Conservation (phyloP, 352 stramenopile genomes). For the Elongisporangium senticosum region DNA sequence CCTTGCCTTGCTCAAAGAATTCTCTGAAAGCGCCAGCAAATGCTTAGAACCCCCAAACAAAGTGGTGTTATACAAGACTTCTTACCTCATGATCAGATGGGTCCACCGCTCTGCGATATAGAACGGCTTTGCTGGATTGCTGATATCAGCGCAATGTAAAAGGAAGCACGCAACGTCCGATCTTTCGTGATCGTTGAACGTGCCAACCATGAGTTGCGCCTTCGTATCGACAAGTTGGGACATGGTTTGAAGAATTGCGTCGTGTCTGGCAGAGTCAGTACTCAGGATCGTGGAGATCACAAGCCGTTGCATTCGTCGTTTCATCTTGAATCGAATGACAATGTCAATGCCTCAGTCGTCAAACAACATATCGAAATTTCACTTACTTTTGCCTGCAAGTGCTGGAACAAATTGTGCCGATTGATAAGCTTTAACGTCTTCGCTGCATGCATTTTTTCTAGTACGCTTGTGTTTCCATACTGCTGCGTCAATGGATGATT, state of each 20-base stretch:
- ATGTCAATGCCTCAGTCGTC: background rate
- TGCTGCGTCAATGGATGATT: conserved; percentile 11
- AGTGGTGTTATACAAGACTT: background rate
- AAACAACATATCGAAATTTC: background rate
- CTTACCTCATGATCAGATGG: conserved; percentile 16
- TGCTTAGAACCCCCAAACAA: background rate
- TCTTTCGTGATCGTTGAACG: background rate
- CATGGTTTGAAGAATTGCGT: conserved; percentile 12
- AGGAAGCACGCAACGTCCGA: conserved; percentile 12
- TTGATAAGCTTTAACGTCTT: conserved; percentile 17
- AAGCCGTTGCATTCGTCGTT: conserved; percentile 14
- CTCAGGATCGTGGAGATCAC: conserved; percentile 19
- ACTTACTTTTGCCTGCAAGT: conserved; percentile 10
- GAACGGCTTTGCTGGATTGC: conserved; percentile 21
- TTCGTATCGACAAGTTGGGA: background rate
- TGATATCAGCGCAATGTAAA: conserved; percentile 27
- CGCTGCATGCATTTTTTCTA: conserved; percentile 25
- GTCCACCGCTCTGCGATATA: conserved; percentile 17
- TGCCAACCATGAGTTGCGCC: background rate
- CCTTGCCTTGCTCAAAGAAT: conserved; percentile 22
- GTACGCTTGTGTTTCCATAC: conserved; percentile 15
- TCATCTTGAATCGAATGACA: conserved; percentile 4
- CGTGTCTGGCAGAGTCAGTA: conserved; percentile 17
- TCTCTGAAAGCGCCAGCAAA: conserved; percentile 7
- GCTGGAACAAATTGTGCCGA: conserved; percentile 6